Conservation (phyloP, 495 filamentous ascomycete genomes). For the Rostrohypoxylon terebratum region DNA sequence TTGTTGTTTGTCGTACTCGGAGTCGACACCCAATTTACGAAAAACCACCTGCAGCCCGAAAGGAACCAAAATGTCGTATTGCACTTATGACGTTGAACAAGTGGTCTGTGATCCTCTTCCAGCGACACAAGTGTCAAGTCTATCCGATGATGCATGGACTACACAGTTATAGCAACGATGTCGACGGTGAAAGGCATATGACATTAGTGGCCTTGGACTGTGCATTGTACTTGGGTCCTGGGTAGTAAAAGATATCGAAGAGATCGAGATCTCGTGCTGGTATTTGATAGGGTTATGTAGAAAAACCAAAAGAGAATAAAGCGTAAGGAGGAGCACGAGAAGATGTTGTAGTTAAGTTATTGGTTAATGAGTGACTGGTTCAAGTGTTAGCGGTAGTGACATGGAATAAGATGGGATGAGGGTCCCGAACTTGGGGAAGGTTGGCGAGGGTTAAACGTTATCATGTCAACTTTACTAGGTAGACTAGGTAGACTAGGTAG, state of each 20-base stretch:
- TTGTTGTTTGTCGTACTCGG: constrained; percentile 33
- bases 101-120: constrained; percentile 39
- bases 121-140: constrained; percentile 36
- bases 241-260: background rate
- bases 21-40: constrained; percentile 23
- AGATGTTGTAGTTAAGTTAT: constrained; percentile 34
- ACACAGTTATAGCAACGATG: constrained; percentile 28
- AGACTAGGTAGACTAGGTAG: no score
- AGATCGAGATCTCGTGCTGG: constrained; percentile 13
- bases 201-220: constrained; percentile 34
- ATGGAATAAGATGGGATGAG: constrained; percentile 16
- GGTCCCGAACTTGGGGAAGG: constrained; percentile 28
- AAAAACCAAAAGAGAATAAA: constrained; percentile 11
- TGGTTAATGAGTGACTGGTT: background rate
- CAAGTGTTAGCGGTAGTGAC: constrained; percentile 8
- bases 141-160: constrained; percentile 47
- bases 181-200: constrained; percentile 16
- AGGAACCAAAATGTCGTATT: constrained; percentile 20
- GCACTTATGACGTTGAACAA: constrained; percentile 34
- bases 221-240: constrained; percentile 34
- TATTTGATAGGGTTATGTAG: constrained; percentile 12
- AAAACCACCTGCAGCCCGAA: constrained; percentile 19
- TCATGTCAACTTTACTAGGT: no score
- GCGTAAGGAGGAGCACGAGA: constrained; percentile 21
- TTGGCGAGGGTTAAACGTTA: constrained; percentile 37